Percentiles rank a stretch among this genome's conserved stretches.
Conservation (phyloP, 1,284 basidiomycete genomes). For the Xerocomus nothofagi region DNA sequence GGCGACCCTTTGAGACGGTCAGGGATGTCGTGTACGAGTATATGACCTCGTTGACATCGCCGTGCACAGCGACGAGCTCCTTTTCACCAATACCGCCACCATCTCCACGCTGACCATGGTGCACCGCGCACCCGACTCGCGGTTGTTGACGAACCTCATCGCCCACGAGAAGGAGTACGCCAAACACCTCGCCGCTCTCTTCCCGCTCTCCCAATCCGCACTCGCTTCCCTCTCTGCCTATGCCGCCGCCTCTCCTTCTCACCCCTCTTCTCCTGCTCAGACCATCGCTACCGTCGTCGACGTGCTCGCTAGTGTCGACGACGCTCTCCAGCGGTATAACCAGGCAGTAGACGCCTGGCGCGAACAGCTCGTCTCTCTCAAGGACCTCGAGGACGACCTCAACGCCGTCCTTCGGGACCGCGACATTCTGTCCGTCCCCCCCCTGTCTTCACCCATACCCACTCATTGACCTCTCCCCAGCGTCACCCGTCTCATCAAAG, state of each 20-base stretch:
- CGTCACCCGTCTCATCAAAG: constrained; percentile 74
- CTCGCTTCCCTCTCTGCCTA: constrained; percentile 71
- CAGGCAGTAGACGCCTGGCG: constrained; percentile 64
- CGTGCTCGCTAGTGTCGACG: constrained; percentile 60
- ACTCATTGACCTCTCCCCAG: constrained; percentile 37
- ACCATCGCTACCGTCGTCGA: constrained; percentile 60
- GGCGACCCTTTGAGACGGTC: not conserved
- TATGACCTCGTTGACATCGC: not conserved
- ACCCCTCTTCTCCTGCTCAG: constrained; percentile 40
- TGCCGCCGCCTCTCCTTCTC: constrained; percentile 60
- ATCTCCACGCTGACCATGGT: constrained; percentile 48
- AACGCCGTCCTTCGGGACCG: constrained; percentile 66
- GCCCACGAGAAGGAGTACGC: constrained; percentile 70
- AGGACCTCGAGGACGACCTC: constrained; percentile 68
- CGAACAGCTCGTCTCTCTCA: constrained; percentile 46
- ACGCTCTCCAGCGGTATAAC: constrained; percentile 62
- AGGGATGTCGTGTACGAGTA: not conserved
- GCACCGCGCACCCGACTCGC: constrained; percentile 69
- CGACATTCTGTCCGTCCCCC: constrained; percentile 67
- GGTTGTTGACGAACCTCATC: constrained; percentile 66
- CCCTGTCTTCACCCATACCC: not conserved
- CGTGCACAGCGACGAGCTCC: not conserved
- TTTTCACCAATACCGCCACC: not conserved
- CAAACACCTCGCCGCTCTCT: constrained; percentile 54
- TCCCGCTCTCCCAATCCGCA: constrained; percentile 60